phyloP scores from a whole-genome alignment of 441 rosid genomes.

The Macaranga tanarius region DNA sequence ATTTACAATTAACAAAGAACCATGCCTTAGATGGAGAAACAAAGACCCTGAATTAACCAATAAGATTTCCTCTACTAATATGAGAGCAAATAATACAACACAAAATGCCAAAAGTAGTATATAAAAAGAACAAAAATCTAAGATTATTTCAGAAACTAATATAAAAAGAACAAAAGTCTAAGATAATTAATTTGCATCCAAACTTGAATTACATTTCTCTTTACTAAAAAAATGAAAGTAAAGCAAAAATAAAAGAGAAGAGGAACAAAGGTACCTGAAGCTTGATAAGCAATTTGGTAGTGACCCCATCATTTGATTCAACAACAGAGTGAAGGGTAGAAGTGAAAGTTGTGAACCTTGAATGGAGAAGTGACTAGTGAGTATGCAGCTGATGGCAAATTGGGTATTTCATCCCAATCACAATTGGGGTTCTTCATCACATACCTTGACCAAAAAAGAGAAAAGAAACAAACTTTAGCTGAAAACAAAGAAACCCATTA shows the following conservation, averaged over 20 bases:
- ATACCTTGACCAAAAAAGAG: slow-evolving; percentile 34
- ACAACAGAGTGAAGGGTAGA: no score
- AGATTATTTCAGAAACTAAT: neutral
- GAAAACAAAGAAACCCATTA: no score
- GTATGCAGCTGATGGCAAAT: slow-evolving; percentile 69
- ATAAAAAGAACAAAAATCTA: neutral
- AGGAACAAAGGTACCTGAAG: slow-evolving; percentile 50
- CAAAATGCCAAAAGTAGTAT: neutral
- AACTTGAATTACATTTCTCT: neutral
- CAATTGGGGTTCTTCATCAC: no score
- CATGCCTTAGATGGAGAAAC: no score
- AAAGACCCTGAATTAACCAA: neutral
- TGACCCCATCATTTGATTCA: no score
- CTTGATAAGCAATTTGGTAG: slow-evolving; percentile 67
- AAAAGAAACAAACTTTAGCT: no score
- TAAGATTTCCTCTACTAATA: no score
- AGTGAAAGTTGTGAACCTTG: slow-evolving; percentile 62
- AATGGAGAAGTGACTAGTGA: slow-evolving; percentile 51
- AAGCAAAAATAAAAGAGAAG: neutral
- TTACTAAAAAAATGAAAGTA: neutral
- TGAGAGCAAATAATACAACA: neutral
- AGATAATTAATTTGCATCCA: neutral
- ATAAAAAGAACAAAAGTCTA: no score
- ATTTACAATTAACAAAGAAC: neutral
- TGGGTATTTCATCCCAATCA: slow-evolving; percentile 68